phyloP scores from a whole-genome alignment of 1,284 basidiomycete species.

The Leccinum griseonigrum region DNA sequence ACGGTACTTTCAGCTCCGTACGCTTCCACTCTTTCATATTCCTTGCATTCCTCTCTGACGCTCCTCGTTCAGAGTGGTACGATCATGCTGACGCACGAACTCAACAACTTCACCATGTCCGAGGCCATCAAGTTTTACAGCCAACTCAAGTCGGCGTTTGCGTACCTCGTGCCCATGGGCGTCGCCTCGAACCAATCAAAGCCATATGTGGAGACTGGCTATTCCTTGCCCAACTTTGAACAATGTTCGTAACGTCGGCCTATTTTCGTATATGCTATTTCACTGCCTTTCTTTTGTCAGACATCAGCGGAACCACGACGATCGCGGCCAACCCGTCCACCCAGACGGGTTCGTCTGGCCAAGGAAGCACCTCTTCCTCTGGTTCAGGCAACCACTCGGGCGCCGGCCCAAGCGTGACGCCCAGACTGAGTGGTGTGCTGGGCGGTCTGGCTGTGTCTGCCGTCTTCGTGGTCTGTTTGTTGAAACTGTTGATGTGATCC shows the following conservation, averaged over 20 bases:
- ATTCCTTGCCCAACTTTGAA: constrained; percentile 40
- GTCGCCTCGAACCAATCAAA: constrained; percentile 45
- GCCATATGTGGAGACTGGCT: constrained; percentile 46
- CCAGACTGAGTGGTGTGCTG: neutral
- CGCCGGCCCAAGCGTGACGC: neutral
- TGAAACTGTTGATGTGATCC: neutral
- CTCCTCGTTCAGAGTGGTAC: constrained; percentile 36
- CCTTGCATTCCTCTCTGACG: neutral
- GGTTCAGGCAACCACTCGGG: neutral
- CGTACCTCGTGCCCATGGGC: constrained; percentile 48
- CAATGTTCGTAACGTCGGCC: constrained; percentile 39
- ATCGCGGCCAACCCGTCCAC: constrained; percentile 3
- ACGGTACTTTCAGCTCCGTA: constrained; percentile 42
- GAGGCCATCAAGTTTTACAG: constrained; percentile 44
- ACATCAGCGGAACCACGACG: constrained; percentile 27
- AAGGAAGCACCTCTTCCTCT: neutral
- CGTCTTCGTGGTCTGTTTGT: neutral
- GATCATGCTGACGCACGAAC: constrained; percentile 49
- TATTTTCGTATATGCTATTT: neutral
- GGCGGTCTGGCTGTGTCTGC: neutral
- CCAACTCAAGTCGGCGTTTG: constrained; percentile 41
- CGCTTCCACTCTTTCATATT: neutral
- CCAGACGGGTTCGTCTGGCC: neutral
- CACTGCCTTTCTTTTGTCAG: constrained; percentile 1
- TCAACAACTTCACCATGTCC: constrained; percentile 50